A percentile compares a stretch with the other conserved stretches of the same genome.
Conservation (phyloP, 176 grass and related monocot genomes). For the Ensete glaucum region DNA sequence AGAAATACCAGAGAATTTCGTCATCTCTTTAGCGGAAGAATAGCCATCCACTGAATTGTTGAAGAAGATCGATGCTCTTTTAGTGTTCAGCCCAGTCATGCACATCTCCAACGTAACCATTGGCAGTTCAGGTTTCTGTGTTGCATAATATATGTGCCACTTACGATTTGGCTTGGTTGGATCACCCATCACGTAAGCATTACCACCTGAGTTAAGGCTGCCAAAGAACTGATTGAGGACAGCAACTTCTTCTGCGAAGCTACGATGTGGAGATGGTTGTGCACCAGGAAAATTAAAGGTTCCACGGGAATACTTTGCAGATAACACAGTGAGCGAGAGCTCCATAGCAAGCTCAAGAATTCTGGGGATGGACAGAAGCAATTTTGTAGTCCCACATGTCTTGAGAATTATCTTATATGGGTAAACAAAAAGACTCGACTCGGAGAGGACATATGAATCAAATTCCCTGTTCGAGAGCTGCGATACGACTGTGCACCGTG, state of each 20-base stretch:
- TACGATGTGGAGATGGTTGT: slow-evolving; percentile 40
- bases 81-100: slow-evolving; percentile 37
- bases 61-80: slow-evolving; percentile 38
- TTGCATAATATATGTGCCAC: slow-evolving; percentile 43
- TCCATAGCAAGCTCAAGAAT: slow-evolving; percentile 43
- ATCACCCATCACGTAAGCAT: slow-evolving; percentile 39
- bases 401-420: slow-evolving; percentile 52
- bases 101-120: slow-evolving; percentile 44
- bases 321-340: slow-evolving; percentile 20
- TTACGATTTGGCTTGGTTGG: slow-evolving; percentile 28
- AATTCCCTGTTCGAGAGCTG: slow-evolving; percentile 40
- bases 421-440: slow-evolving; percentile 57
- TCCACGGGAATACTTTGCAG: slow-evolving; percentile 48
- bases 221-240: slow-evolving; percentile 35
- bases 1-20: slow-evolving; percentile 41
- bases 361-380: slow-evolving; percentile 35
- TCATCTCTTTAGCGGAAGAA: slow-evolving; percentile 36
- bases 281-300: slow-evolving; percentile 45
- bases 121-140: slow-evolving; percentile 28
- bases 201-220: slow-evolving; percentile 30
- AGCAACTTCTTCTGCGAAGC: slow-evolving; percentile 40
- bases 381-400: slow-evolving; percentile 58
- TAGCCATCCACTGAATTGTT: slow-evolving; percentile 33
- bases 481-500: slow-evolving; percentile 45
- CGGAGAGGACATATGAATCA: slow-evolving; percentile 49